Evolutionary conservation across 1,284 basidiomycete species (phyloP).

Genomic region (Tremellales sp.): DNA sequence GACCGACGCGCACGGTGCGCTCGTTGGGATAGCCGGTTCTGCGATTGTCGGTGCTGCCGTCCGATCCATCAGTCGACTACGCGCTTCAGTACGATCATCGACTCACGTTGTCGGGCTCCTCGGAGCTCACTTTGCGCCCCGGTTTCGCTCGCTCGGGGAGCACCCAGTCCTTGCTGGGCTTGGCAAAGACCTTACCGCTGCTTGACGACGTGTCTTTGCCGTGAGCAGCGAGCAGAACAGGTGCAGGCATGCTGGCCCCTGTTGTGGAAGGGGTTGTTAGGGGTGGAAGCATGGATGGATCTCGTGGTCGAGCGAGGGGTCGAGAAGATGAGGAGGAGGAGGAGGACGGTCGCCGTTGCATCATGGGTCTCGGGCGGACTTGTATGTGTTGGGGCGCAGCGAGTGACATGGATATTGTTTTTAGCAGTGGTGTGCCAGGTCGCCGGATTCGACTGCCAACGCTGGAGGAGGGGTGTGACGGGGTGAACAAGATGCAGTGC

Average conservation of each 20-base stretch:
- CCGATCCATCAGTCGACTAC: no score
- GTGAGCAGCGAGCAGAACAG: no score
- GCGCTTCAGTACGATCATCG: no score
- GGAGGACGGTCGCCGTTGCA: no score
- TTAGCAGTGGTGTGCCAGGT: no score
- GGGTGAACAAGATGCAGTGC: no score
- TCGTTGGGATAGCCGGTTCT: conserved; percentile 74
- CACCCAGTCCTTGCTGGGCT: conserved; percentile 81
- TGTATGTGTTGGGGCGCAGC: no score
- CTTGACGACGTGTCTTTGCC: conserved; percentile 47
- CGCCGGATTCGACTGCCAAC: no score
- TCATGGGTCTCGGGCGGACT: no score
- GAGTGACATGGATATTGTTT: no score
- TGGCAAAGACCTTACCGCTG: conserved; percentile 47
- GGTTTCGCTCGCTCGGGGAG: conserved; percentile 85
- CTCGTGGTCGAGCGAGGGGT: conserved; percentile 1
- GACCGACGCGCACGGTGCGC: conserved; percentile 88
- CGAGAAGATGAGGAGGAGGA: conserved; percentile 5
- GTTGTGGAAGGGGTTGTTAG: background rate
- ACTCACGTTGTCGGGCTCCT: conserved; percentile 50
- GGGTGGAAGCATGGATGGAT: conserved; percentile 1
- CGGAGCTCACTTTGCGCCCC: conserved; percentile 80
- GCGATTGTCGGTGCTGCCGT: conserved; percentile 33
- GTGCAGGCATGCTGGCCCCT: no score
- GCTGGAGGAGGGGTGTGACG: no score